Conservation (phyloP, 1,284 basidiomycete genomes). For the Pisolithus thermaeus region DNA sequence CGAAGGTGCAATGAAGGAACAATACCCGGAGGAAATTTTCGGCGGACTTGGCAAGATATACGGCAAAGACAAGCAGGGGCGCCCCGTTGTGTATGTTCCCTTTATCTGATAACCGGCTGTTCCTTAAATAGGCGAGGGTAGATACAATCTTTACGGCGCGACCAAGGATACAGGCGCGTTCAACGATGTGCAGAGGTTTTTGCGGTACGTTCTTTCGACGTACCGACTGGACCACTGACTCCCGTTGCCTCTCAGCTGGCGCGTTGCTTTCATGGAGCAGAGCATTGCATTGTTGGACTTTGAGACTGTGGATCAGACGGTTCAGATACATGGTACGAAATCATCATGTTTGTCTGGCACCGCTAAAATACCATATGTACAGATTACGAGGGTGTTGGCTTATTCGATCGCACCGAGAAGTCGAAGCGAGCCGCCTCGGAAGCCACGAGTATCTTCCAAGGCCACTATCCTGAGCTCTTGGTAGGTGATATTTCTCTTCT, state of each 20-base stretch:
- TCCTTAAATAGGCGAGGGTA: slow-evolving; percentile 18
- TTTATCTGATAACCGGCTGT: too few relatives aligned
- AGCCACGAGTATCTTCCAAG: slow-evolving; percentile 63
- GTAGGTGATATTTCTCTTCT: slow-evolving; percentile 33
- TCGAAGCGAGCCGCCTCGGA: slow-evolving; percentile 70
- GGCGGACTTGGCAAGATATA: slow-evolving; percentile 57
- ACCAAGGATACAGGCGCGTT: slow-evolving; percentile 60
- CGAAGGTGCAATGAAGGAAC: slow-evolving; percentile 52
- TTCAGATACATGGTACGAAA: slow-evolving; percentile 64
- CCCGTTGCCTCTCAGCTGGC: slow-evolving; percentile 47
- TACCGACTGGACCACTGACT: not conserved
- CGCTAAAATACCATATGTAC: not conserved
- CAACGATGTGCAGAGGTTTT: slow-evolving; percentile 63
- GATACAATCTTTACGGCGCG: slow-evolving; percentile 71
- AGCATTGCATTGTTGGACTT: slow-evolving; percentile 63
- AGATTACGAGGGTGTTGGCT: slow-evolving; percentile 72
- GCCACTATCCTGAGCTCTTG: slow-evolving; percentile 72
- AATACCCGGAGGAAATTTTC: slow-evolving; percentile 62
- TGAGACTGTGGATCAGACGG: slow-evolving; percentile 62
- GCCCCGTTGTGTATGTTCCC: slow-evolving; percentile 54
- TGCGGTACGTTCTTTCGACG: slow-evolving; percentile 45
- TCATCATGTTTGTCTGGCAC: not conserved
- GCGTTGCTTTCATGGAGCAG: slow-evolving; percentile 69
- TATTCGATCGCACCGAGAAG: slow-evolving; percentile 62
- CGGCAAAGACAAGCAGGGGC: slow-evolving; percentile 61